phyloP scores from a whole-genome alignment of 1,284 basidiomycete species.

The Xerocomus cyaneibrunnescens region DNA sequence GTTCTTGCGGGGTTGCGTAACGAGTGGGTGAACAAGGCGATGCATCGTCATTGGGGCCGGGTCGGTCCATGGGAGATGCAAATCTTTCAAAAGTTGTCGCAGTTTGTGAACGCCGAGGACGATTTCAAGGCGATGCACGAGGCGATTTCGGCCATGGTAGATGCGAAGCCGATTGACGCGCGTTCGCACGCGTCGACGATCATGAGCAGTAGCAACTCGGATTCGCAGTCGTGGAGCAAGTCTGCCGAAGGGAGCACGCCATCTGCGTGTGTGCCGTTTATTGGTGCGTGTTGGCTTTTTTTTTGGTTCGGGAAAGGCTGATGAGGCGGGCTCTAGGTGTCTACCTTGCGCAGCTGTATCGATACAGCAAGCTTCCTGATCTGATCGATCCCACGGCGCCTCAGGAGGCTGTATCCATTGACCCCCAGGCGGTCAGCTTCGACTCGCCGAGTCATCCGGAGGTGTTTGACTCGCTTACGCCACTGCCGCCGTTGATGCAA shows the following conservation, averaged over 20 bases:
- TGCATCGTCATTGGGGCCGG: slow-evolving; percentile 67
- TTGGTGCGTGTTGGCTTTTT: slow-evolving; percentile 50
- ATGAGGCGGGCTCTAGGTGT: slow-evolving; percentile 49
- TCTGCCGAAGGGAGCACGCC: slow-evolving; percentile 46
- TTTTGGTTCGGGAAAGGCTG: neutral
- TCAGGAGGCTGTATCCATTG: slow-evolving; percentile 61
- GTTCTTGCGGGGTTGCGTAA: slow-evolving; percentile 79
- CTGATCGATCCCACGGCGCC: slow-evolving; percentile 82
- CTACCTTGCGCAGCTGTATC: slow-evolving; percentile 72
- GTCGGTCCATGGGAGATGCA: slow-evolving; percentile 75
- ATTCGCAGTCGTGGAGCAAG: slow-evolving; percentile 42
- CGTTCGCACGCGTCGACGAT: slow-evolving; percentile 50
- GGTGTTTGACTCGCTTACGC: slow-evolving; percentile 68
- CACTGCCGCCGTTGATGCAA: slow-evolving; percentile 70
- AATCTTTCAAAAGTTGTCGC: slow-evolving; percentile 73
- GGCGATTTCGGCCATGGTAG: slow-evolving; percentile 62
- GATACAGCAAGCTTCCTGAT: slow-evolving; percentile 69
- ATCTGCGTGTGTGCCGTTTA: slow-evolving; percentile 71
- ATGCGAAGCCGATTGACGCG: slow-evolving; percentile 57
- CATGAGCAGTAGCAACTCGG: slow-evolving; percentile 44
- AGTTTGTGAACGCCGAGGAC: slow-evolving; percentile 63
- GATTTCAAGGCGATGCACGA: slow-evolving; percentile 78
- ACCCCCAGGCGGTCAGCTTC: slow-evolving; percentile 60
- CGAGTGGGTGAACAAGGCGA: slow-evolving; percentile 68
- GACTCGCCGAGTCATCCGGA: slow-evolving; percentile 70